Percentiles rank a stretch among this genome's conserved stretches.
Evolutionary conservation across 495 filamentous ascomycete genomes (phyloP).

Genomic region (Tuber aestivum): DNA sequence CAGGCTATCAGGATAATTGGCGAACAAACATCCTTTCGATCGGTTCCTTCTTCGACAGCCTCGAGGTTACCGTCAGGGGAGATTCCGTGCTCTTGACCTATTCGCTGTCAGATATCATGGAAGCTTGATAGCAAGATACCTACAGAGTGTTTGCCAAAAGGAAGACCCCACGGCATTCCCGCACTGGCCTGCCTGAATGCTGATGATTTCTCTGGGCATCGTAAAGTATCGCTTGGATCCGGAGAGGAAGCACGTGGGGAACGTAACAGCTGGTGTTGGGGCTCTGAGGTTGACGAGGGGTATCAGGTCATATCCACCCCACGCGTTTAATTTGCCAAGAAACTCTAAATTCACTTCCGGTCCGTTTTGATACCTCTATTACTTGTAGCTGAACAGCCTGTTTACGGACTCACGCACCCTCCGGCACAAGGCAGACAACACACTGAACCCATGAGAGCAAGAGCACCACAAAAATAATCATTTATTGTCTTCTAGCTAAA

Average conservation of each 20-base stretch:
- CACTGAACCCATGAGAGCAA: neutral
- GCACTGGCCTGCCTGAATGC: conserved; percentile 97
- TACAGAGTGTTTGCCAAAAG: conserved; percentile 42
- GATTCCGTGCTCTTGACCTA: conserved; percentile 88
- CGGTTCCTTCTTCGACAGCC: conserved; percentile 90
- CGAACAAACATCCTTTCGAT: conserved; percentile 78
- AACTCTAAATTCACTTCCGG: conserved; percentile 36
- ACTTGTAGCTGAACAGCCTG: neutral
- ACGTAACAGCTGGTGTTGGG: conserved; percentile 9
- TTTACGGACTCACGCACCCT: neutral
- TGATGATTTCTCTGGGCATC: conserved; percentile 86
- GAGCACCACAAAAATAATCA: neutral
- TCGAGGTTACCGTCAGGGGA: conserved; percentile 93
- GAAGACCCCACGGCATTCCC: conserved; percentile 58
- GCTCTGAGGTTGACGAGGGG: conserved; percentile 9
- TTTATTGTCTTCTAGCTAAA: neutral
- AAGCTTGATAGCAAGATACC: conserved; percentile 25
- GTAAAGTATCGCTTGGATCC: neutral
- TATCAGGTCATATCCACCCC: conserved; percentile 9
- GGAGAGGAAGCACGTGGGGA: neutral
- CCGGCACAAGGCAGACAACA: neutral
- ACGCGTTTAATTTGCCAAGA: conserved; percentile 24
- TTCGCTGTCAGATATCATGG: neutral
- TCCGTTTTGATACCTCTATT: neutral
- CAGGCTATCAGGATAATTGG: neutral